Base-by-base conservation (phyloP, 306 rosid genomes). In the Glycyrrhiza uralensis region DNA sequence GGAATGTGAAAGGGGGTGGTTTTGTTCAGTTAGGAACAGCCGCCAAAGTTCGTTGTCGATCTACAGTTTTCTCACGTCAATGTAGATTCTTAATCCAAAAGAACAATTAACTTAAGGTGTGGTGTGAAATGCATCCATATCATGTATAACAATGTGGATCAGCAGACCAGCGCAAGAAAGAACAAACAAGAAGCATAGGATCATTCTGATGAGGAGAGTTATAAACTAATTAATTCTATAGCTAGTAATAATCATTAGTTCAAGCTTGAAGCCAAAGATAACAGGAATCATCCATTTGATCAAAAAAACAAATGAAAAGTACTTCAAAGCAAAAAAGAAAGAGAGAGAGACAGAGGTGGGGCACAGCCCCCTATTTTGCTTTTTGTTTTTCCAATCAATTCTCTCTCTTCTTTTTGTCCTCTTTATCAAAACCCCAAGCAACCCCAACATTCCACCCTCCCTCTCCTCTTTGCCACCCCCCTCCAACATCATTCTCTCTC, bases 111-210 rank as follows among this genome's bases (percentile, higher is more conserved):
- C n/a, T n/a, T n/a, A n/a, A n/a, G n/a, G n/a, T n/a, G n/a, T n/a
- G 47, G 75, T 41, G 2, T 73, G 61, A 45, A 23, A 58, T 32
- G 42, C 44, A 71, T 14, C 82, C 80, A 75, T 61, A 36, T n/a
- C 67, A 73, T 66, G 41, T 13, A 59, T 62, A 2, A 46, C 84
- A 88, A 85, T 78, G 85, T 85, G 83, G 80, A 79, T n/a, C n/a
- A n/a, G 24, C 19, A 50, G 2, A 6, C 19, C 59, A 80, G 82
- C 82, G 89, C 68, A 33, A 80, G 88, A 84, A 91, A 88, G 87
- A 74, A 85, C 92, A 83, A 80, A 19, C 33, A 77, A 1, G 91
- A 93, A 91, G 98, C 83, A 93, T 93, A 84, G 98, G 92, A 91
- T 60, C 46, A 17, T 33, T 90, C 82, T n/a, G n/a, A 70, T 72